These are phyloP conservation scores for Lentinula detonsa DNA, from an alignment of 768 basidiomycete genomes.

Conservation along the genomic window DNA sequence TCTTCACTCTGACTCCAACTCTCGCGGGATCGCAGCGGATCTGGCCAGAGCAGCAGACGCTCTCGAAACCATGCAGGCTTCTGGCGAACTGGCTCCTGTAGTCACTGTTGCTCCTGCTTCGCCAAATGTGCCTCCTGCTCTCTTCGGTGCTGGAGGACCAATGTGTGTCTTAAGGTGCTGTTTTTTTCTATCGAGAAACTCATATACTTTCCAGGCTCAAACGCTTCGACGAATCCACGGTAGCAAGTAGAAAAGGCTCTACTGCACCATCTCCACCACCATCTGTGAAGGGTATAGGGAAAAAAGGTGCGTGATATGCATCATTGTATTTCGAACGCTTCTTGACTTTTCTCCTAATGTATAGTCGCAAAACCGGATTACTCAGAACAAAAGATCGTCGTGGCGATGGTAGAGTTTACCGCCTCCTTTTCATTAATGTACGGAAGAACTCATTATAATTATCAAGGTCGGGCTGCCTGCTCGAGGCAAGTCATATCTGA, in stretches of 20 bases:
- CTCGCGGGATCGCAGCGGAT: constrained; percentile 32
- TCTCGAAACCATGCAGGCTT: constrained; percentile 43
- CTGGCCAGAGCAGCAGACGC: constrained; percentile 46
- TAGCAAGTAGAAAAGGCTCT: constrained; percentile 59
- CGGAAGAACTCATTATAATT: not conserved
- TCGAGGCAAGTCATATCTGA: constrained; percentile 95
- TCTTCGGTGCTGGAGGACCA: constrained; percentile 73
- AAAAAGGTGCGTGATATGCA: constrained; percentile 53
- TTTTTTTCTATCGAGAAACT: not conserved
- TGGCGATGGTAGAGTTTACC: constrained; percentile 73
- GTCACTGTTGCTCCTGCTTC: constrained; percentile 12
- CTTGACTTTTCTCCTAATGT: not conserved
- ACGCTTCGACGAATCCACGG: constrained; percentile 70
- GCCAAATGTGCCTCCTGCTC: constrained; percentile 46
- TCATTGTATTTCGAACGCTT: constrained; percentile 5
- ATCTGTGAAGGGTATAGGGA: constrained; percentile 84
- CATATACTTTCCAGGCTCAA: constrained; percentile 48
- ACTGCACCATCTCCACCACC: constrained; percentile 73
- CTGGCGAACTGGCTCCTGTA: constrained; percentile 23
- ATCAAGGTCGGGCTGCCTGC: constrained; percentile 92
- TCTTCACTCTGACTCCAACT: constrained; percentile 11
- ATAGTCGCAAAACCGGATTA: constrained; percentile 97
- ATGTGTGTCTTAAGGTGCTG: constrained; percentile 32
- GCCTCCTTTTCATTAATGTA: not conserved
- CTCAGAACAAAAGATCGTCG: constrained; percentile 96